Base-by-base conservation (phyloP, 352 stramenopile species). In the Globisporangium takayamanum region DNA sequence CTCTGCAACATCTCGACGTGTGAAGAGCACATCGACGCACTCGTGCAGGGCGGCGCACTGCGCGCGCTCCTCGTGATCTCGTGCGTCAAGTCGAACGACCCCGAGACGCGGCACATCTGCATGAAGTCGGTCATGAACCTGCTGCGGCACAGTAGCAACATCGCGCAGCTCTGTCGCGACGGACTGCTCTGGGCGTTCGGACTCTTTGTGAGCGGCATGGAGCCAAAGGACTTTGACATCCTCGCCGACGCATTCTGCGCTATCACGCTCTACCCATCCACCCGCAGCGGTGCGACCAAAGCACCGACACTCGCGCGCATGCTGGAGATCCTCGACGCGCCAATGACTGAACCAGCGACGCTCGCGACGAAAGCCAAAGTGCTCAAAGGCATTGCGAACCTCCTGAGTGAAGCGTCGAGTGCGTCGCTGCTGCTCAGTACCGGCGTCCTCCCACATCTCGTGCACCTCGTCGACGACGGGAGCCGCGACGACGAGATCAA, bases 1-100 rank as follows among this genome's bases (percentile, higher is more conserved):
- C 68, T 98, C 3, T 97, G 87, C 64, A 98, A 98, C 60, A 74
- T 98, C 58, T 93, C 94, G 16, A 71, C 96, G 0, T 76, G 78
- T 36, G 85, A 94, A 46, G 80, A 84, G 25, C 96, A 97, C 65
- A 91, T 97, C 57, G 81, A 94, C 18, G 76, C 84, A 8, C 80
- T 98, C 50, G 85, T 90, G 4, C 87, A 95, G 48, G 80, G 80
- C 33, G 91, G 93, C 2, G 92, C 87, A 5, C 65, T 98, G 42
- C 85, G 89, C 30, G 90, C 91, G 2, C 69, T 98, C 39, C 73
- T 97, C 4, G 79, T 91, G 11, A 78, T 91, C 48, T 72, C 81
- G n/a, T 91, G 77, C 37, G 81, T 91, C 26, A 91, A 91, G 49
- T 91, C 81, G 1, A 91, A 87, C 53, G 81, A 91, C 36, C 76